A percentile compares a stretch with the other conserved stretches of the same genome.
phyloP scores from a whole-genome alignment of 768 basidiomycete species.

The Rhizopogon roseolus region DNA sequence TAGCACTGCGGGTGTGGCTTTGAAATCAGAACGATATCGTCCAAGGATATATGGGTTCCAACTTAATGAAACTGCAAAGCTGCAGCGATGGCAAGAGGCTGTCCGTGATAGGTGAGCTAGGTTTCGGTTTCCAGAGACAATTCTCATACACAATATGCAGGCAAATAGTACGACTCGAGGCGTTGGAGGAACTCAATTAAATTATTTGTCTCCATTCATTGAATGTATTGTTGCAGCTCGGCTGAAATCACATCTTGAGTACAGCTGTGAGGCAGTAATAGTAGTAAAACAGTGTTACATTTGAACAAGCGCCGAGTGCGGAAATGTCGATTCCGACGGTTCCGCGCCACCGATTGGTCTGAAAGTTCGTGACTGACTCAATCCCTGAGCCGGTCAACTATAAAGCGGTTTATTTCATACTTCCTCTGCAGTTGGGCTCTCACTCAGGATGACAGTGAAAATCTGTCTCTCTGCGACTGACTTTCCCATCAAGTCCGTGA shows the following conservation, averaged over 20 bases:
- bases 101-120: constrained; percentile 67
- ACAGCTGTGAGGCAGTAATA: background rate
- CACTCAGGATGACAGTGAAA: constrained; percentile 1
- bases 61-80: constrained; percentile 86
- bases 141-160: constrained; percentile 18
- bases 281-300: too few species aligned
- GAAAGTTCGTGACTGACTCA: too few species aligned
- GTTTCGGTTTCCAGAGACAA: background rate
- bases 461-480: constrained; percentile 1
- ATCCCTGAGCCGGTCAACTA: too few species aligned
- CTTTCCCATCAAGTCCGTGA: constrained; percentile 15
- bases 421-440: background rate
- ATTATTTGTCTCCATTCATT: background rate
- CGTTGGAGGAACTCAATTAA: constrained; percentile 28
- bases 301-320: too few species aligned
- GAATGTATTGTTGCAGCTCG: background rate
- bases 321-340: too few species aligned
- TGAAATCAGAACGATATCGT: constrained; percentile 89
- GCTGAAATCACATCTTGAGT: constrained; percentile 1
- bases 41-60: constrained; percentile 98
- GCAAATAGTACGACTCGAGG: constrained; percentile 49
- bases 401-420: background rate
- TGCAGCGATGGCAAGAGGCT: constrained; percentile 96
- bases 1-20: constrained; percentile 76
- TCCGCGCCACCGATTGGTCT: too few species aligned